phyloP scores from a whole-genome alignment of 495 filamentous ascomycete species.

The Lophiostoma macrostomum region DNA sequence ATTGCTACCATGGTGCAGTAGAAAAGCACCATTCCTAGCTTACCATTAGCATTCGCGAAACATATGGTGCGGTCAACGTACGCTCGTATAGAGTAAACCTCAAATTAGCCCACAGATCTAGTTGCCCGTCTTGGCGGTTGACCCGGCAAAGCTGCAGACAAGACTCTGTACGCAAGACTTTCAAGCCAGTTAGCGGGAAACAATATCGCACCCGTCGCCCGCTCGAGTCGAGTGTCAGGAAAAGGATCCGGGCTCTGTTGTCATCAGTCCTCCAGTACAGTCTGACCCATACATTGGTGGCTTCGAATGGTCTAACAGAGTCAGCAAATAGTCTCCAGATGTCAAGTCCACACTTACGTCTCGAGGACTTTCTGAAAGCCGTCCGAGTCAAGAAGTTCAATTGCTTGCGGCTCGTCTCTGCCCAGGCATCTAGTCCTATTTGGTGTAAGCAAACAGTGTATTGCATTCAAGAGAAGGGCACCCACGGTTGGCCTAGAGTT shows the following conservation, averaged over 20 bases:
- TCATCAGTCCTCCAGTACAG: conserved; percentile 56
- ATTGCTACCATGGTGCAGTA: conserved; percentile 73
- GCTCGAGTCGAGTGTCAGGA: conserved; percentile 46
- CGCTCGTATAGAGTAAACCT: conserved; percentile 59
- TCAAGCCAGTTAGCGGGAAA: conserved; percentile 52
- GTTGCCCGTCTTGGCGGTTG: conserved; percentile 42
- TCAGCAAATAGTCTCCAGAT: neutral
- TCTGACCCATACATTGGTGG: conserved; percentile 51
- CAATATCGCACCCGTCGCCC: conserved; percentile 45
- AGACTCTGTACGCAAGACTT: conserved; percentile 51
- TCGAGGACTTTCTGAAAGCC: conserved; percentile 43
- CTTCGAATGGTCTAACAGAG: conserved; percentile 40
- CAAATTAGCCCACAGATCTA: conserved; percentile 55
- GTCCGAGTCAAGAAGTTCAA: conserved; percentile 39
- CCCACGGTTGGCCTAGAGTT: conserved; percentile 45
- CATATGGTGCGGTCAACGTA: conserved; percentile 36
- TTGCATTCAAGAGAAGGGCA: neutral
- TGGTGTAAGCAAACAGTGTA: neutral
- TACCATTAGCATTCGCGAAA: conserved; percentile 14
- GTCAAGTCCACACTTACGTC: conserved; percentile 42
- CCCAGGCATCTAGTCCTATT: conserved; percentile 51
- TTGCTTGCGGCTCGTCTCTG: conserved; percentile 42
- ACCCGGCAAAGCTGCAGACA: conserved; percentile 56
- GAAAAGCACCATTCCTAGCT: conserved; percentile 69
- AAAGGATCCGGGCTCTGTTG: conserved; percentile 57